Evolutionary conservation across 352 stramenopile species (phyloP), one percentile per base, ranked within the genome.

Genomic region (Globisporangium carolinianum): DNA sequence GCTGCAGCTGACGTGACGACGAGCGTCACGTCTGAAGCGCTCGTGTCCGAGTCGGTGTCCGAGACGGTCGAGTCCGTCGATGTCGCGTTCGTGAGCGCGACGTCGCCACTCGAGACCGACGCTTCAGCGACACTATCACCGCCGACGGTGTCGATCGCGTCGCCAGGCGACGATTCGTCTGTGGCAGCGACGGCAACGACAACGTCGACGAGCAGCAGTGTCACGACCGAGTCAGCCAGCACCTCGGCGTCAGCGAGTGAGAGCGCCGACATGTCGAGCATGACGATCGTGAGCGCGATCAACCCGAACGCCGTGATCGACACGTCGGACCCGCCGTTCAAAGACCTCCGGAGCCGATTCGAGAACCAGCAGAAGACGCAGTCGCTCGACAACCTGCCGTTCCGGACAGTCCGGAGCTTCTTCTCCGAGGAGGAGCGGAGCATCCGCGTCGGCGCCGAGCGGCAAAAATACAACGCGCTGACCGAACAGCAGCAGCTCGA

Each of bases 321-420:
- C 62, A 56, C 54, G 1, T 67, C 66, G 38, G 60, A 72, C 41
- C 6, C 35, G 52, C 32, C 58, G 38, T 60, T 89, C 46, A 76
- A 82, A 43, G 62, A 76, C 43, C 76, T 80, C 8, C 65, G 79
- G 5, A 60, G 67, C 36, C 74, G 68, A n/a, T 75, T 89, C 37
- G 76, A 89, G 61, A 67, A 56, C 3, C 76, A 83, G n/a, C 76
- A 85, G 60, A 69, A 80, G 35, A 51, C 75, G 7, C 72, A 84
- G 49, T 65, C 62, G 2, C 61, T 89, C 3, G 74, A 84, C 49
- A 74, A 73, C 14, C 41, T 84, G 12, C 70, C 64, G 0, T 81
- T 82, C 64, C 75, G 75, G 14, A 84, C 75, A 3, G 75, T 84
- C n/a, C 70, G 72, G 37, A 78, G 55, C 17, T 84, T 84, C 52